Evolutionary conservation across 805 yeast genomes (phyloP), one percentile per base, ranked within the genome.

Genomic region (Barnettozyma siamensis): DNA sequence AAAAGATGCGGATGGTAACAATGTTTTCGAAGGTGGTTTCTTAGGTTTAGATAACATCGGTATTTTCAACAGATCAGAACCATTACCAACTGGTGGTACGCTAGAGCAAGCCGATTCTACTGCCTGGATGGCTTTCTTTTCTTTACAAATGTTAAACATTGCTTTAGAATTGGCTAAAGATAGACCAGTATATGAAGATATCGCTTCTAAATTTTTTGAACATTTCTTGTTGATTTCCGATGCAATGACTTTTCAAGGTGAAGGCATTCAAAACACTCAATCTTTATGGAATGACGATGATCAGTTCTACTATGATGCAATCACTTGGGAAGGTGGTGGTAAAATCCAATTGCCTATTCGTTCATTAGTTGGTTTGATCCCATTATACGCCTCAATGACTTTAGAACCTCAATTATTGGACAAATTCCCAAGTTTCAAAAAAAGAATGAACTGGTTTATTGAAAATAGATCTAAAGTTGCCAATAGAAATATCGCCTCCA

Each of bases 51-150:
- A 88, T 65, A 88, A 88, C 63, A 88, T 88, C 63, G 96, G 96
- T 50, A 73, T 88, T 46, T 88, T 88, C 67, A 88, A 88, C 63
- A 75, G 97, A 60, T 84, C 95, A 6, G 97, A 88, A 66, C 93
- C 94, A 1, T 69, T 86, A 53, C 97, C 97, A 31, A 86, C 94
- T 2, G 96, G 96, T 31, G 96, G 96, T 37, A 76, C 73, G 29
- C 71, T 88, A 48, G 94, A 87, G 58, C 97, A 88, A 63, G 95
- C 96, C 0, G 97, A 88, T 64, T 84, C 95, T 13, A 89, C 97
- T 10, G 96, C 96, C 23, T 88, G 97, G 97, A 86, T 88, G 93
- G 96, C 95, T 0, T 88, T 91, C 67, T 88, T 83, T 66, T 76
- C 84, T 24, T 70, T 89, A 54, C 89, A 84, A 58, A 88, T 88